phyloP scores from a whole-genome alignment of 2,329 filamentous ascomycete species.

The Sphaerostilbella broomeana region DNA sequence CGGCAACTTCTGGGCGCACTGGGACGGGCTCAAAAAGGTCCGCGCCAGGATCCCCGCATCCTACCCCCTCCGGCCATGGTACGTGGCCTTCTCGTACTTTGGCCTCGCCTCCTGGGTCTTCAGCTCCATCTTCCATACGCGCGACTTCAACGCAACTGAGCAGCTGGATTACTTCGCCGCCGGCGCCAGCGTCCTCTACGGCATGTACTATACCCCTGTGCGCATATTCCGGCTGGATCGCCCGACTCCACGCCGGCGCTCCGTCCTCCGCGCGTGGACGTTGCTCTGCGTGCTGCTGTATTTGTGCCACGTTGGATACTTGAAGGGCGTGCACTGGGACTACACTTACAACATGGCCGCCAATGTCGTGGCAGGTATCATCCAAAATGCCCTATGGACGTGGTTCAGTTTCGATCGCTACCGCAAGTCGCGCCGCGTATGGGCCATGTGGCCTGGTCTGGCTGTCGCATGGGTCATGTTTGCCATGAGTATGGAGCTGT shows the following conservation, averaged over 20 bases:
- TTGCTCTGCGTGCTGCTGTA: slow-evolving; percentile 65
- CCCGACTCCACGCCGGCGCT: slow-evolving; percentile 31
- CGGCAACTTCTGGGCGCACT: slow-evolving; percentile 83
- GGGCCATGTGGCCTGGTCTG: slow-evolving; percentile 85
- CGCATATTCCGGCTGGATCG: slow-evolving; percentile 77
- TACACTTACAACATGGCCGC: slow-evolving; percentile 98
- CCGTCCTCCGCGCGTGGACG: slow-evolving; percentile 69
- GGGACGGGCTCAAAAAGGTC: slow-evolving; percentile 65
- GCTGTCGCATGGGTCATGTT: slow-evolving; percentile 87
- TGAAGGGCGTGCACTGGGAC: slow-evolving; percentile 83
- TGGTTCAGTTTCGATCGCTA: slow-evolving; percentile 75
- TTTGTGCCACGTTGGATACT: slow-evolving; percentile 68
- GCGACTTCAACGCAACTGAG: slow-evolving; percentile 81
- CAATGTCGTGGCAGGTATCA: slow-evolving; percentile 73
- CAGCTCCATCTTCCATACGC: slow-evolving; percentile 85
- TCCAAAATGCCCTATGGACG: slow-evolving; percentile 80
- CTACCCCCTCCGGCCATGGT: slow-evolving; percentile 76
- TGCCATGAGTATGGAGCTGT: slow-evolving; percentile 90
- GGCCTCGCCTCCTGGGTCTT: slow-evolving; percentile 80
- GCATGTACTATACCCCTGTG: slow-evolving; percentile 77
- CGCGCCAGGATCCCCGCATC: slow-evolving; percentile 60
- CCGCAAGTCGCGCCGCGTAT: slow-evolving; percentile 60
- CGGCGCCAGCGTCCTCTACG: slow-evolving; percentile 83
- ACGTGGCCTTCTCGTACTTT: slow-evolving; percentile 71
- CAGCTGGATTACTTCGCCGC: slow-evolving; percentile 95